Evolutionary conservation across 805 yeast species (phyloP).

Genomic region (Lachancea meyersii): DNA sequence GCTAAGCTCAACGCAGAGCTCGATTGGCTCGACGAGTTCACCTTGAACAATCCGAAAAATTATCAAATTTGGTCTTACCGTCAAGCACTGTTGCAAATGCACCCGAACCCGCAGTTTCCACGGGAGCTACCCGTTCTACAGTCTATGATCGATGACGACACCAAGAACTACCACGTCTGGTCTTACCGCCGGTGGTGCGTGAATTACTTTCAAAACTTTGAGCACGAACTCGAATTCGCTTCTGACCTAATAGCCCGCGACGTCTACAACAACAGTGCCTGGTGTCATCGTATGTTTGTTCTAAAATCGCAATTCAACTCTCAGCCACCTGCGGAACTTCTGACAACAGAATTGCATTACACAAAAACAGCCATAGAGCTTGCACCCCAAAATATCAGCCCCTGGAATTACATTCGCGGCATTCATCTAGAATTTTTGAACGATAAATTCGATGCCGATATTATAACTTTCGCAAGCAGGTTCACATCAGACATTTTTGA

Average conservation of each 20-base stretch:
- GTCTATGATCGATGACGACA: conserved; percentile 67
- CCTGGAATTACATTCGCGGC: conserved; percentile 80
- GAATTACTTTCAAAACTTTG: conserved; percentile 44
- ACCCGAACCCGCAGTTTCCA: conserved; percentile 27
- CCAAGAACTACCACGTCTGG: conserved; percentile 96
- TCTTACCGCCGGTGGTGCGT: conserved; percentile 83
- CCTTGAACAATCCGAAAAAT: conserved; percentile 75
- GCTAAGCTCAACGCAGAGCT: conserved; percentile 44
- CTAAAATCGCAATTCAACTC: conserved; percentile 23
- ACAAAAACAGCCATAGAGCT: conserved; percentile 42
- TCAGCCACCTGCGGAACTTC: conserved; percentile 18
- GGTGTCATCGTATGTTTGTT: conserved; percentile 79
- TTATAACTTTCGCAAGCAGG: conserved; percentile 41
- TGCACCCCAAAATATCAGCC: conserved; percentile 76
- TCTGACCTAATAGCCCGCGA: conserved; percentile 49
- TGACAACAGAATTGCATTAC: conserved; percentile 46
- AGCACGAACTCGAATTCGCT: conserved; percentile 48
- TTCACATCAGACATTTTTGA: conserved; percentile 35
- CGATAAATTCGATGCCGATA: conserved; percentile 29
- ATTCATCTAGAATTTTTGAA: conserved; percentile 34
- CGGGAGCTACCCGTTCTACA: conserved; percentile 63
- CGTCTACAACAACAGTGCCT: conserved; percentile 83
- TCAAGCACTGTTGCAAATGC: conserved; percentile 49
- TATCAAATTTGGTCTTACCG: conserved; percentile 98
- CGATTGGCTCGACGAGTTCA: conserved; percentile 72